phyloP scores from a whole-genome alignment of 768 basidiomycete genomes.

The Nidularia sp. region DNA sequence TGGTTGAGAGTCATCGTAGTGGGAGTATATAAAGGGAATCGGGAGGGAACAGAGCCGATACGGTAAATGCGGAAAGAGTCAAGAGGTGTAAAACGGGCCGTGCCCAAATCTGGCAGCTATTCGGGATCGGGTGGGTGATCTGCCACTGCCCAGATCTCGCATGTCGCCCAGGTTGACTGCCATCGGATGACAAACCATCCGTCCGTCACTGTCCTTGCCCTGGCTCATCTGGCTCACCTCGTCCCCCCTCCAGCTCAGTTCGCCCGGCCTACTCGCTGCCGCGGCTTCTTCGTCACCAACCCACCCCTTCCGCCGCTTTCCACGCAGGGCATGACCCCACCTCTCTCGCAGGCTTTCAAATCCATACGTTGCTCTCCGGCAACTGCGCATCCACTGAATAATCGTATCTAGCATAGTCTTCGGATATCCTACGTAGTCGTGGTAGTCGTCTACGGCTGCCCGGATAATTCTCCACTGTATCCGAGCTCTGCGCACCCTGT shows the following conservation, averaged over 20 bases:
- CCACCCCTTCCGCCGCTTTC: slow-evolving; percentile 2
- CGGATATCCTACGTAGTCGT: too few species aligned
- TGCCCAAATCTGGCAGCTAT: slow-evolving; percentile 4
- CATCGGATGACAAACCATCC: background rate
- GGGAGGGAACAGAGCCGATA: slow-evolving; percentile 27
- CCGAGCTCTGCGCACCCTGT: too few species aligned
- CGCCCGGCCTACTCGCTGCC: background rate
- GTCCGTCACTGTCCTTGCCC: background rate
- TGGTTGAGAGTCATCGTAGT: slow-evolving; percentile 8
- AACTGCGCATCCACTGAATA: too few species aligned
- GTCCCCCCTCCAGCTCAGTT: background rate
- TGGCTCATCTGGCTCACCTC: background rate
- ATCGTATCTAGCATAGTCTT: too few species aligned
- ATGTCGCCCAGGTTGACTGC: background rate
- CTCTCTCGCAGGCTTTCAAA: background rate
- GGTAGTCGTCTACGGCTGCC: too few species aligned
- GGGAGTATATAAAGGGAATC: slow-evolving; percentile 23
- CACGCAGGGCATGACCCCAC: background rate
- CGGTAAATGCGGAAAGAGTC: slow-evolving; percentile 22
- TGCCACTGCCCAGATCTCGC: slow-evolving; percentile 1
- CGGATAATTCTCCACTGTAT: too few species aligned
- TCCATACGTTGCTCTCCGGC: background rate
- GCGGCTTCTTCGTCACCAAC: slow-evolving; percentile 1
- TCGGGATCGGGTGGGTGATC: slow-evolving; percentile 7
- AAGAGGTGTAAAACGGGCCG: slow-evolving; percentile 10